These are phyloP conservation scores for Ricinus communis DNA, from an alignment of 345 rosid species.

Conservation along the genomic window DNA sequence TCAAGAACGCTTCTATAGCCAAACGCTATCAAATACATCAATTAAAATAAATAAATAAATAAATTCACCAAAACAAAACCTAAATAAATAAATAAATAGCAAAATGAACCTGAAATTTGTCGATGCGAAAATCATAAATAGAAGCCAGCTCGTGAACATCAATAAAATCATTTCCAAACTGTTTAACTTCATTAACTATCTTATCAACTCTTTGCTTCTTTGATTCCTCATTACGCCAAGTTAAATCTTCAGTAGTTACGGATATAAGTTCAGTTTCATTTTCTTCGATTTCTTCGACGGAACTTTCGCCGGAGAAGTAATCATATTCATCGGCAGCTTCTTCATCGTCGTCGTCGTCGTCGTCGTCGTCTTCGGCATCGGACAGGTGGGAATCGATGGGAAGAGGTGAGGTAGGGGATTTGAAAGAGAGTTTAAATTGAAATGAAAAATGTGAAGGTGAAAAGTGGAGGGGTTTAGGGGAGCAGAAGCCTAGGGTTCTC, in stretches of 20 bases:
- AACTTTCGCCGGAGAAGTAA: constrained; percentile 25
- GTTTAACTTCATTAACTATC: constrained; percentile 59
- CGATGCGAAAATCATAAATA: constrained; percentile 79
- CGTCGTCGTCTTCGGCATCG: constrained; percentile 51
- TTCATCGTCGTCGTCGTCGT: constrained; percentile 42
- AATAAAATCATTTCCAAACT: constrained; percentile 70
- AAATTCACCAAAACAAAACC: no score
- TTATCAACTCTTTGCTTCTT: constrained; percentile 75
- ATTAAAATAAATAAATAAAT: not conserved
- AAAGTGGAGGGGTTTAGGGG: constrained; percentile 30
- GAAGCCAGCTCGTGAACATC: constrained; percentile 77
- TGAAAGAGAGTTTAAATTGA: constrained; percentile 33
- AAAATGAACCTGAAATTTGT: constrained; percentile 75
- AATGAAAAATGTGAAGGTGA: constrained; percentile 22
- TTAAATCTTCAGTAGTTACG: constrained; percentile 22
- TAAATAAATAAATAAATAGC: no score
- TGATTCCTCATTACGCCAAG: constrained; percentile 42
- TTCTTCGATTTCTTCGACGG: constrained; percentile 47
- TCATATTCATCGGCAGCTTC: constrained; percentile 70
- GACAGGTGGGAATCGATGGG: constrained; percentile 59
- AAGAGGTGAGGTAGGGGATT: constrained; percentile 43
- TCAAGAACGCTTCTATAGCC: constrained; percentile 76
- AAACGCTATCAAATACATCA: constrained; percentile 44
- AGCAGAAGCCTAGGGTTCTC: constrained; percentile 26
- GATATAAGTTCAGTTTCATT: constrained; percentile 44